These are phyloP conservation scores for Combretum micranthum DNA, from an alignment of 345 rosid genomes.

Conservation along the genomic window DNA sequence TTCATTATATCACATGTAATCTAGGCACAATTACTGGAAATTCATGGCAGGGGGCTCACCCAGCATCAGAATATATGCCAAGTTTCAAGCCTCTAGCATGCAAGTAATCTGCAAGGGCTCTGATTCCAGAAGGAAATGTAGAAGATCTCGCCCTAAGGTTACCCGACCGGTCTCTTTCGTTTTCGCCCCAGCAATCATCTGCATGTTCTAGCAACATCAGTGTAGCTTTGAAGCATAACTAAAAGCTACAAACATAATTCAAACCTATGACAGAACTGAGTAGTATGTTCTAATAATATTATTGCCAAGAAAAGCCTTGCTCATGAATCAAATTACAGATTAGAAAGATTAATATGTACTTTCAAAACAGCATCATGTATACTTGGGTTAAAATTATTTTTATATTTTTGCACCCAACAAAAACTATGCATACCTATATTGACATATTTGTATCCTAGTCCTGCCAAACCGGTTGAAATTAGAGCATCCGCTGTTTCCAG, in stretches of 20 bases:
- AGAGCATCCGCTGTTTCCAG: constrained; percentile 38
- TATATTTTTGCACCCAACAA: too few species aligned
- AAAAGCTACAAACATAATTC: too few species aligned
- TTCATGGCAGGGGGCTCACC: constrained; percentile 20
- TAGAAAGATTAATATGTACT: too few species aligned
- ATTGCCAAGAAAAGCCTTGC: too few species aligned
- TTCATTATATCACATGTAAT: too few species aligned
- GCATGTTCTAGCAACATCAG: not conserved
- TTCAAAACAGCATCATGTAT: too few species aligned
- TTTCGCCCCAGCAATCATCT: constrained; percentile 60
- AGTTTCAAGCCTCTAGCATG: constrained; percentile 43
- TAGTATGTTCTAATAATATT: too few species aligned
- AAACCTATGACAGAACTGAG: too few species aligned
- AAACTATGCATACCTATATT: constrained; percentile 37
- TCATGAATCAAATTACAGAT: too few species aligned
- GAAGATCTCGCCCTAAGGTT: constrained; percentile 26
- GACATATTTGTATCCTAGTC: constrained; percentile 43
- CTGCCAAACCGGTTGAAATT: constrained; percentile 45
- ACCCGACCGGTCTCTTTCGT: constrained; percentile 31
- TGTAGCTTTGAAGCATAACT: too few species aligned
- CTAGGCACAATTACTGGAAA: not conserved
- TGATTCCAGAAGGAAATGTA: constrained; percentile 50
- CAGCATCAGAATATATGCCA: constrained; percentile 49
- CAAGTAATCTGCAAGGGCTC: constrained; percentile 43
- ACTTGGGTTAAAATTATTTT: too few species aligned